Evolutionary conservation across 73 alveolate species (phyloP), one percentile per base, ranked within the genome.

Genomic region (Paramecium pentaurelia): DNA sequence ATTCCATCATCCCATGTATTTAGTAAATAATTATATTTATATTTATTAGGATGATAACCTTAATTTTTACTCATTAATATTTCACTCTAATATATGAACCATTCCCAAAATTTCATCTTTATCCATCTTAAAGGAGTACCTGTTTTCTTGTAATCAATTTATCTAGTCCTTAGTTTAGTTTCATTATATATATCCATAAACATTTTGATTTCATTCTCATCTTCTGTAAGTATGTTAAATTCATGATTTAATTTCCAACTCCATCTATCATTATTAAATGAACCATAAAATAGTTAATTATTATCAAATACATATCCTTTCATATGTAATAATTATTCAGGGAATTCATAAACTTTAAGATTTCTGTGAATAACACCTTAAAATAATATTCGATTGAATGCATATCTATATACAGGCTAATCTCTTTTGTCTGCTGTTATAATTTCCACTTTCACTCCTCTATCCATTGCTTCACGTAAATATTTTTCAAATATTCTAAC

Each of bases 191-290:
- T 49, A 58, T 71, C 71, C 49, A 40, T 44, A 77, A 88, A 49
- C 30, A 36, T 71, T 27, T 68, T 40, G 20, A 83, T 71, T 70
- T 88, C 86, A 28, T 80, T 51, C 40, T 86, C 88, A 37, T 87
- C 89, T 16, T 86, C 73, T 4, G 77, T 51, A 27, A 83, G 77
- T 2, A 93, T 42, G 20, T 64, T 83, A 59, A 92, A 60, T 32
- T 92, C 96, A 84, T 89, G 93, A 58, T 93, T 93, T n/a, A 93
- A 11, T 25, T 77, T 70, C 95, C 96, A 93, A 92, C 96, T 93
- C 95, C 95, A 93, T 80, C 91, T 71, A 77, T 93, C 96, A 93
- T 93, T 71, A 47, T 93, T 93, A 54, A 93, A 93, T 45, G 95
- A 93, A 2, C 95, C 95, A 91, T 71, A n/a, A 36, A 44, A 90